Conservation (phyloP, 2,329 filamentous ascomycete genomes). For the Fusarium papillatum region DNA sequence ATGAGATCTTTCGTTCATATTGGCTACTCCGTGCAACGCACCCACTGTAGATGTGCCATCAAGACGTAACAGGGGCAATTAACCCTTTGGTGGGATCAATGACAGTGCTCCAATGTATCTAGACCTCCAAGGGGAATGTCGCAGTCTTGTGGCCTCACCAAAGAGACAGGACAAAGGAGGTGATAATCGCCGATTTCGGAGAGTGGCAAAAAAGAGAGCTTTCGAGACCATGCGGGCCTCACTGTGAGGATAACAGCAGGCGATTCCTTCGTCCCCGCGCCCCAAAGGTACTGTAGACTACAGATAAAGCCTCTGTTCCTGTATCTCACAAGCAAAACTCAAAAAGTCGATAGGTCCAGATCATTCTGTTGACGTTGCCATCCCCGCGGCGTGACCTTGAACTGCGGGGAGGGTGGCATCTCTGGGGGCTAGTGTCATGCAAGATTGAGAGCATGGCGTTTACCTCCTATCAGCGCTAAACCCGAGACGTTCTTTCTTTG, state of each 20-base stretch:
- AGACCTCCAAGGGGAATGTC: neutral
- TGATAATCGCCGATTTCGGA: neutral
- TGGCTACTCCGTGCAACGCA: too few species aligned
- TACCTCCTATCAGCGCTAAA: neutral
- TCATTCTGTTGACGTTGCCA: neutral
- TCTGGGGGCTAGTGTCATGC: neutral
- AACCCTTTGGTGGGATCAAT: neutral
- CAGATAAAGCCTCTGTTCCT: neutral
- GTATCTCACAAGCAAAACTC: neutral
- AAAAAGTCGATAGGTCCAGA: neutral
- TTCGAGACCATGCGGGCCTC: neutral
- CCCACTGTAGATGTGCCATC: neutral
- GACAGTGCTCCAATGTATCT: neutral
- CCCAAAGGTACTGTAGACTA: neutral
- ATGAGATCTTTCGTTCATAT: too few species aligned
- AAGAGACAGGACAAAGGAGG: neutral
- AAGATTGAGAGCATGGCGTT: slow-evolving; percentile 8
- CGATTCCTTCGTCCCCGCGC: neutral
- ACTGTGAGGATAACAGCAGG: neutral
- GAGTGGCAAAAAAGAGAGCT: neutral
- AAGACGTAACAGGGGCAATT: neutral
- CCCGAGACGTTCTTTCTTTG: neutral
- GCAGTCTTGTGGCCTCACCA: neutral
- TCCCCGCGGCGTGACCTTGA: neutral
- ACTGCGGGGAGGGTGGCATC: neutral